Conservation (phyloP, 1,284 basidiomycete genomes). For the Macrocybe sp. region DNA sequence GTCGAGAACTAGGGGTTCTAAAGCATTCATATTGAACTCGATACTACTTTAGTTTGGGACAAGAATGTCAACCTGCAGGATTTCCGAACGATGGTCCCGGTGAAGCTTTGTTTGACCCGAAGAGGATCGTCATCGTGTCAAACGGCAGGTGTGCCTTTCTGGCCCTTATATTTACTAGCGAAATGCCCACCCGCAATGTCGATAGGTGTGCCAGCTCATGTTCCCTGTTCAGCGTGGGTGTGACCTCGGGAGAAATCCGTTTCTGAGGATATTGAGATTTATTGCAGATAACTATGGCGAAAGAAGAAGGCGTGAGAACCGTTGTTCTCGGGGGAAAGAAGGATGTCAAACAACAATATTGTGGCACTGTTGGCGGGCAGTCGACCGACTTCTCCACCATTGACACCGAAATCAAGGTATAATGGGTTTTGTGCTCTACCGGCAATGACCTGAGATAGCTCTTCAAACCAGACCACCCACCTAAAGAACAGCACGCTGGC, state of each 20-base stretch:
- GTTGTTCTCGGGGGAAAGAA: constrained; percentile 53
- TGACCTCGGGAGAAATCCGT: neutral
- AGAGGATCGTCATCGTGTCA: constrained; percentile 48
- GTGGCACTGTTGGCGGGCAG: constrained; percentile 58
- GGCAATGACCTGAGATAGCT: neutral
- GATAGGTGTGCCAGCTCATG: constrained; percentile 50
- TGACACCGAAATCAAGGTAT: constrained; percentile 57
- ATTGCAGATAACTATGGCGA: constrained; percentile 53
- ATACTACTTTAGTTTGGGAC: constrained; percentile 35
- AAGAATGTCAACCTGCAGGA: constrained; percentile 46
- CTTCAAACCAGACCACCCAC: constrained; percentile 34
- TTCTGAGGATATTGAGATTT: constrained; percentile 1
- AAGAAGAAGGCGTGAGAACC: constrained; percentile 50
- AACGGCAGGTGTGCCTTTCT: constrained; percentile 38
- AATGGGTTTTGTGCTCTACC: constrained; percentile 5
- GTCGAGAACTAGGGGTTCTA: constrained; percentile 2
- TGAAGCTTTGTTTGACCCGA: constrained; percentile 45
- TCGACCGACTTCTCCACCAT: constrained; percentile 54
- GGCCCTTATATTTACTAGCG: constrained; percentile 2
- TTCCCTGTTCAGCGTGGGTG: constrained; percentile 49
- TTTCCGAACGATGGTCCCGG: constrained; percentile 39
- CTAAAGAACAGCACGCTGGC: constrained; percentile 54
- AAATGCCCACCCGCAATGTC: constrained; percentile 2
- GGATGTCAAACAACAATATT: constrained; percentile 49
- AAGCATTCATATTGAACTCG: neutral